Evolutionary conservation across 371 early-diverging fungal genomes (phyloP).

Genomic region (Mortierella sp.): DNA sequence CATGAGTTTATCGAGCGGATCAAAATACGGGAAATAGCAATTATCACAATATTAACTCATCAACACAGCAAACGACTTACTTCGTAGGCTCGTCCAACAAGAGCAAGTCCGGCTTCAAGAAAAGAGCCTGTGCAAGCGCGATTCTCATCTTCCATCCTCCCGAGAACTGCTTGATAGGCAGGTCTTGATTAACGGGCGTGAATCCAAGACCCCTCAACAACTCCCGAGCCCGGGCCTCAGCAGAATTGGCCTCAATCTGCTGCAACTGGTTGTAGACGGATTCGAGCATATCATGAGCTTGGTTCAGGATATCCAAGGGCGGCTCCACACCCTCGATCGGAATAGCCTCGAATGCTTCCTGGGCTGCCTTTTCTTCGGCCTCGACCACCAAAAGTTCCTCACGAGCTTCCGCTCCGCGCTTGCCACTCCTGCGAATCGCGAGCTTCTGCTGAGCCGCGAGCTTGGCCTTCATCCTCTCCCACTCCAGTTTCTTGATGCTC

Average conservation of each 20-base stretch:
- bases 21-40: neutral
- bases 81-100: conserved; percentile 90
- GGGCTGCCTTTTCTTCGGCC: conserved; percentile 67
- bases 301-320: conserved; percentile 61
- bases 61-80: conserved; percentile 26
- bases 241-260: conserved; percentile 63
- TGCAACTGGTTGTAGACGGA: conserved; percentile 62
- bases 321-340: conserved; percentile 54
- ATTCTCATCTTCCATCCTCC: conserved; percentile 95
- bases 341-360: conserved; percentile 32
- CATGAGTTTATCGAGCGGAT: no score
- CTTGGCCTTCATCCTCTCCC: conserved; percentile 55
- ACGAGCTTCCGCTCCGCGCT: conserved; percentile 82
- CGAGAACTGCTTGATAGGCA: conserved; percentile 68
- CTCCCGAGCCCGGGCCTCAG: conserved; percentile 68
- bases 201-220: conserved; percentile 74
- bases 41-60: no score
- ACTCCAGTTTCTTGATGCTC: conserved; percentile 48
- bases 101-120: conserved; percentile 80
- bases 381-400: conserved; percentile 54
- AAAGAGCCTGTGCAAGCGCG: conserved; percentile 85
- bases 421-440: conserved; percentile 83
- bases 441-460: conserved; percentile 66
- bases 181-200: conserved; percentile 54
- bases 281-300: conserved; percentile 68